Evolutionary conservation across 805 yeast genomes (phyloP).

Genomic region (Zygosaccharomyces lentus): DNA sequence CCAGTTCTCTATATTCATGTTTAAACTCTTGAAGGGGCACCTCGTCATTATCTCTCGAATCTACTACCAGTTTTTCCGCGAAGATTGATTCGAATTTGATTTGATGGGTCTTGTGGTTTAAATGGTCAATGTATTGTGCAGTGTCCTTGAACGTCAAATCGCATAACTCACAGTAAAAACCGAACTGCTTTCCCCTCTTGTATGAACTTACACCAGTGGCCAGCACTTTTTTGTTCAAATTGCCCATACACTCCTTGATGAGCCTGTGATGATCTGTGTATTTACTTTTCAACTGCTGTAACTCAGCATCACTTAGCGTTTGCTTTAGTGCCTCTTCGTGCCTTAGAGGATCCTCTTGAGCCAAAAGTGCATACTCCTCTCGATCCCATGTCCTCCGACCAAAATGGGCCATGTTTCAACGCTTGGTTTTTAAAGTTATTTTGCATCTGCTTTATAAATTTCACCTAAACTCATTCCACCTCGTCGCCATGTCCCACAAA

Average conservation of each 20-base stretch:
- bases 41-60: constrained; percentile 36
- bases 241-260: constrained; percentile 26
- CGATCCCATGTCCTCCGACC: constrained; percentile 75
- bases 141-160: constrained; percentile 78
- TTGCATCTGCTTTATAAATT: background rate
- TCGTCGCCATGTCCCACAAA: constrained; percentile 30
- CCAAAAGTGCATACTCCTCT: constrained; percentile 54
- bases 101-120: constrained; percentile 69
- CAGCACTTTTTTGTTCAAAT: constrained; percentile 36
- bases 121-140: constrained; percentile 74
- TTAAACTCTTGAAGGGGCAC: constrained; percentile 49
- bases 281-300: constrained; percentile 14
- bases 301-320: constrained; percentile 15
- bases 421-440: background rate
- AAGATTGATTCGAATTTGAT: constrained; percentile 38
- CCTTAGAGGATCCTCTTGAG: constrained; percentile 33
- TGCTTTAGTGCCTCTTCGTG: constrained; percentile 19
- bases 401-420: constrained; percentile 28
- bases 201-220: constrained; percentile 29
- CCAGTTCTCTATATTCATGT: constrained; percentile 36
- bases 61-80: constrained; percentile 30
- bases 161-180: constrained; percentile 82
- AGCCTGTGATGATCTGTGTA: constrained; percentile 25
- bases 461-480: background rate
- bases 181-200: constrained; percentile 59